phyloP scores from a whole-genome alignment of 2,329 filamentous ascomycete species.

The Exophiala spinifera region DNA sequence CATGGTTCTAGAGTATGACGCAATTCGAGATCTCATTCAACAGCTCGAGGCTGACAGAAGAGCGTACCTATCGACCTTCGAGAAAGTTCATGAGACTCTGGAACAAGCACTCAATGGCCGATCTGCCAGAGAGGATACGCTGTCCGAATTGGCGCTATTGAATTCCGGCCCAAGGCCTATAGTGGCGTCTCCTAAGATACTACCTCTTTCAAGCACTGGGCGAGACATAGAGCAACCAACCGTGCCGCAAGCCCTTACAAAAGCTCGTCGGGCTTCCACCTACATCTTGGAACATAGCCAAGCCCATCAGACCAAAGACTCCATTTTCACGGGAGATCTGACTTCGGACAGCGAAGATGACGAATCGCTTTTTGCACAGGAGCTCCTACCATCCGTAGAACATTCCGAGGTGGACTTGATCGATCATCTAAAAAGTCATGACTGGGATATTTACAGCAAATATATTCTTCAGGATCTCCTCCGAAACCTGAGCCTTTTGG shows the following conservation, averaged over 20 bases:
- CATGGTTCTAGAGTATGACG: slow-evolving; percentile 28
- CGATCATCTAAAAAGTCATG: slow-evolving; percentile 43
- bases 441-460: slow-evolving; percentile 42
- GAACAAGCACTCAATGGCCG: slow-evolving; percentile 20
- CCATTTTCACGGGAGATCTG: slow-evolving; percentile 34
- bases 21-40: slow-evolving; percentile 24
- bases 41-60: slow-evolving; percentile 27
- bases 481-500: slow-evolving; percentile 40
- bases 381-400: slow-evolving; percentile 37
- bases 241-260: neutral
- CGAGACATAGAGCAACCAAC: slow-evolving; percentile 5
- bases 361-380: slow-evolving; percentile 40
- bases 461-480: slow-evolving; percentile 44
- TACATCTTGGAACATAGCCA: slow-evolving; percentile 15
- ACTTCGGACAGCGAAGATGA: slow-evolving; percentile 38
- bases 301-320: slow-evolving; percentile 20
- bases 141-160: neutral
- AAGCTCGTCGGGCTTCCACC: slow-evolving; percentile 10
- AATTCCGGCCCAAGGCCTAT: slow-evolving; percentile 11
- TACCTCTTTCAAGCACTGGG: neutral
- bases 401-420: slow-evolving; percentile 46
- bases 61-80: slow-evolving; percentile 27
- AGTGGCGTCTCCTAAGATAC: neutral
- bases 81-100: slow-evolving; percentile 26
- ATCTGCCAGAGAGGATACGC: slow-evolving; percentile 3